Conservation (phyloP, 768 basidiomycete species). For the Lentinula lateritia region DNA sequence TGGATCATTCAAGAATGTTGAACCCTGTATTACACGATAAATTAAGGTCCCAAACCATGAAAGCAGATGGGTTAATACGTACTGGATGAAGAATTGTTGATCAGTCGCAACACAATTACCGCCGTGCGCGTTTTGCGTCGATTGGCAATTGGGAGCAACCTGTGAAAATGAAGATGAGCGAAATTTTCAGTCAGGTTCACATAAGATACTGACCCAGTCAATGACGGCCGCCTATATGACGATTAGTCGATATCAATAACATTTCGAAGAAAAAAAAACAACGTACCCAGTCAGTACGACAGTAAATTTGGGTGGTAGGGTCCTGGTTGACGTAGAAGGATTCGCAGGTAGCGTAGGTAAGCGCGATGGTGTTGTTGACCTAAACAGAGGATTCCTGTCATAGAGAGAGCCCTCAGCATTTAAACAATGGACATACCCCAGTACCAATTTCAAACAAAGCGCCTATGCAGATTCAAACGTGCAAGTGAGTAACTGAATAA, state of each 20-base stretch:
- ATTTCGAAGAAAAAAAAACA: background rate
- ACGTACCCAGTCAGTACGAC: constrained; percentile 41
- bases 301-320: constrained; percentile 31
- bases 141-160: constrained; percentile 37
- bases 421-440: constrained; percentile 16
- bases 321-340: constrained; percentile 48
- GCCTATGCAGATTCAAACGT: constrained; percentile 9
- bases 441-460: constrained; percentile 25
- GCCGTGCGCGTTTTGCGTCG: constrained; percentile 45
- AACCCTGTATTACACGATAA: no score
- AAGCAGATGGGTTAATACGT: constrained; percentile 12
- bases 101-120: constrained; percentile 42
- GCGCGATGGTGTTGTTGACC: constrained; percentile 31
- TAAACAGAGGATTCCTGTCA: background rate
- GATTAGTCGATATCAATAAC: background rate
- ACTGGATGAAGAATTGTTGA: constrained; percentile 47
- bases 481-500: background rate
- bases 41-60: no score
- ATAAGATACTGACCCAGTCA: background rate
- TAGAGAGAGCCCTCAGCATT: background rate
- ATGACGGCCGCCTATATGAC: background rate
- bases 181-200: constrained; percentile 18
- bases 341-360: constrained; percentile 37
- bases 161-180: constrained; percentile 28
- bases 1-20: no score